Base-by-base conservation (phyloP, 208 protist genomes). In the Wallacemonas collosoma region DNA sequence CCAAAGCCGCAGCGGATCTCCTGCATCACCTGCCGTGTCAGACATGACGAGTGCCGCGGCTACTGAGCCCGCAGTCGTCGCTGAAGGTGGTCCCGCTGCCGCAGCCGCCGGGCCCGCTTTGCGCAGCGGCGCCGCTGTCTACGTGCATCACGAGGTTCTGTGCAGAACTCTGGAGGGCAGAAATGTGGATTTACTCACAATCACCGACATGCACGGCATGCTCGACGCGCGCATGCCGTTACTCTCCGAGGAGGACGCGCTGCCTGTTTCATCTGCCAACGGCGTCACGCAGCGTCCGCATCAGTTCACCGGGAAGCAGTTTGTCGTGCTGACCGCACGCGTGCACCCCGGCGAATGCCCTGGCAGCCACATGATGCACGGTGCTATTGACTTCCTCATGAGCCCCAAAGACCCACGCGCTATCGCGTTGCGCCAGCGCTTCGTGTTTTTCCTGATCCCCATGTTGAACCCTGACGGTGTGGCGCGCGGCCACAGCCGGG, bases 391-490 rank as follows among this genome's bases (percentile, higher is more conserved):
- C 17, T 98, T 94, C 63, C 84, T 94, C 12, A 44, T 93, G 66
- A 80, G 89, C 61, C 44, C 69, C 71, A 79, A 73, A 17, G 89
- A 97, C 79, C 77, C 83, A 14, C 75, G 89, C 17, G 94, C 97
- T 0, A 54, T 71, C 9, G 83, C 85, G 14, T 80, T 98, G 67
- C 90, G 88, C 8, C 83, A 93, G 70, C 77, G 86, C 65, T 98
- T 97, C 69, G 93, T 98, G 2, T 98, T 98, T 64, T 86, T 88
- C 12, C 62, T 97, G 57, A 81, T 97, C 4, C 93, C 91, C 47
- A 96, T 97, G 91, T 74, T 98, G 45, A 98, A 98, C 77, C 97
- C 97, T 0, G 97, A 98, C 79, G 97, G 97, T 14, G 94, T 98
- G 2, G 67, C 79, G 8, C 84, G 93, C 45, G 97, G 97, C 3